Evolutionary conservation across 768 basidiomycete species (phyloP).

Genomic region (Sporobolomyces roseus): DNA sequence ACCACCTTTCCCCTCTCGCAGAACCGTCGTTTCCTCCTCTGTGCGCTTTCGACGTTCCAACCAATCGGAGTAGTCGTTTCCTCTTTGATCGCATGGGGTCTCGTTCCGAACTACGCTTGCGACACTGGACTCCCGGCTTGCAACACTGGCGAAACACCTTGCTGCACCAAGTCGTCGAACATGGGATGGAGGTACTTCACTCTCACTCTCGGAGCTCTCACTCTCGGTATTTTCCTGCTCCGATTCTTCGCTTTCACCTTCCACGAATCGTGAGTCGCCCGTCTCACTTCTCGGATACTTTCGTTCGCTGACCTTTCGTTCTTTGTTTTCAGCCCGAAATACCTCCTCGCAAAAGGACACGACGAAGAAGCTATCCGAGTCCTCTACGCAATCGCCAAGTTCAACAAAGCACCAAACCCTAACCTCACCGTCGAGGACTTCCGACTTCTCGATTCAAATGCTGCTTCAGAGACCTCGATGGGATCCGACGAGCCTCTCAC

Average conservation of each 20-base stretch:
- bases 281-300: not conserved
- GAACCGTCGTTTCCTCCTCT: conserved; percentile 37
- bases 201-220: conserved; percentile 48
- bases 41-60: conserved; percentile 50
- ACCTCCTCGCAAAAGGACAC: conserved; percentile 49
- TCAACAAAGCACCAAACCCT: conserved; percentile 49
- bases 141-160: conserved; percentile 42
- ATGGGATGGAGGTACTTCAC: conserved; percentile 51
- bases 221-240: conserved; percentile 49
- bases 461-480: conserved; percentile 17
- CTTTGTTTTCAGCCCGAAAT: conserved; percentile 47
- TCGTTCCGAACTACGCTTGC: conserved; percentile 43
- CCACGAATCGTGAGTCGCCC: conserved; percentile 27
- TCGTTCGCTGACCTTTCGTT: not conserved
- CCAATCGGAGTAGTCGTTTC: conserved; percentile 49
- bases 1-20: not conserved
- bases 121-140: conserved; percentile 17
- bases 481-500: conserved; percentile 35
- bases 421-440: conserved; percentile 49
- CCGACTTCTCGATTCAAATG: conserved; percentile 46
- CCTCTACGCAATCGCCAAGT: conserved; percentile 49
- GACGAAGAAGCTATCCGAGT: conserved; percentile 51
- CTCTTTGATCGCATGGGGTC: conserved; percentile 20
- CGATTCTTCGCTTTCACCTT: conserved; percentile 52
- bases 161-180: conserved; percentile 48